Percentiles rank a stretch among this genome's conserved stretches.
phyloP scores from a whole-genome alignment of 208 protist genomes.

The Strigomonas culicis region DNA sequence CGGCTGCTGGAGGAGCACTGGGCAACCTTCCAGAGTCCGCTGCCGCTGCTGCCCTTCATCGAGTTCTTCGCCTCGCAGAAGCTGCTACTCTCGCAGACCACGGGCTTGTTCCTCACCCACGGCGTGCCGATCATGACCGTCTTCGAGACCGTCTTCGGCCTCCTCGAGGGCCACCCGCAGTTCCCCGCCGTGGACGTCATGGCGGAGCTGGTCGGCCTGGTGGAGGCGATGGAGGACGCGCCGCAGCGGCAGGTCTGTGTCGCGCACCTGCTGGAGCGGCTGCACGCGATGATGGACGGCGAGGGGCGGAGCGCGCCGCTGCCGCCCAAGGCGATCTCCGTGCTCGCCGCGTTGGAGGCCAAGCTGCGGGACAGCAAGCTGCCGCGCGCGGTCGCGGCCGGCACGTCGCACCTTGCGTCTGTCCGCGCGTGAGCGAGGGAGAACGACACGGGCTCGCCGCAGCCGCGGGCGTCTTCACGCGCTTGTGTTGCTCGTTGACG shows the following conservation, averaged over 20 bases:
- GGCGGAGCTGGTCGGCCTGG: conserved; percentile 30
- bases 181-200: conserved; percentile 40
- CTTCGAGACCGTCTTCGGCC: conserved; percentile 52
- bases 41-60: conserved; percentile 67
- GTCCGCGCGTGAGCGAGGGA: neutral
- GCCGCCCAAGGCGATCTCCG: conserved; percentile 28
- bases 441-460: no score
- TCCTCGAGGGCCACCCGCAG: conserved; percentile 34
- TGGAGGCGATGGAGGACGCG: conserved; percentile 28
- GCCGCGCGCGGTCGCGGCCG: conserved; percentile 1
- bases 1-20: conserved; percentile 67
- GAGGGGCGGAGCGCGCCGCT: conserved; percentile 32
- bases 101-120: conserved; percentile 29
- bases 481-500: no score
- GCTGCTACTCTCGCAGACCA: conserved; percentile 18
- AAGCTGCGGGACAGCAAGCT: conserved; percentile 16
- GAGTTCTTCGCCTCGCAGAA: conserved; percentile 56
- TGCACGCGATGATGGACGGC: conserved; percentile 42
- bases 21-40: conserved; percentile 42
- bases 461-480: no score
- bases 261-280: conserved; percentile 64
- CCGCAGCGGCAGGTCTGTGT: conserved; percentile 40
- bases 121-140: conserved; percentile 37
- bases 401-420: neutral
- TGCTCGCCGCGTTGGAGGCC: conserved; percentile 28